These are phyloP conservation scores for Phytopythium oedochilum DNA, from an alignment of 352 stramenopile species.

Conservation along the genomic window DNA sequence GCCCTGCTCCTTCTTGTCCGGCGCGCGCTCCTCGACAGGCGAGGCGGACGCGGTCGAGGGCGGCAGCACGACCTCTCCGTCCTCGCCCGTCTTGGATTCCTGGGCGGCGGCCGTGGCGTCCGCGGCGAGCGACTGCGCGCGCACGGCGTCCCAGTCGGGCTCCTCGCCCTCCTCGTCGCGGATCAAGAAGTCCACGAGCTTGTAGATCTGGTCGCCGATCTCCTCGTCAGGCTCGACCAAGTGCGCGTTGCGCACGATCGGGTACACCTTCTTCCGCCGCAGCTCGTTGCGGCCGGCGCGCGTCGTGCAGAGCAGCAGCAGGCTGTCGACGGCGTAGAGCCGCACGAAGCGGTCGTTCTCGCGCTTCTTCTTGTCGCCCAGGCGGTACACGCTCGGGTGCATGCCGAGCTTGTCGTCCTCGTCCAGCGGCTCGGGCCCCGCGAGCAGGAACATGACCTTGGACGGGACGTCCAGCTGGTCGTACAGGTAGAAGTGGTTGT, in stretches of 20 bases:
- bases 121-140: slow-evolving; percentile 53
- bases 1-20: slow-evolving; percentile 8
- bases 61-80: slow-evolving; percentile 14
- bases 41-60: slow-evolving; percentile 6
- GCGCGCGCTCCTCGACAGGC: not conserved
- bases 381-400: slow-evolving; percentile 69
- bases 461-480: slow-evolving; percentile 78
- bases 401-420: slow-evolving; percentile 78
- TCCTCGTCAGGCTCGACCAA: slow-evolving; percentile 77
- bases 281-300: slow-evolving; percentile 73
- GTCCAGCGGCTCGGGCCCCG: slow-evolving; percentile 69
- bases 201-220: slow-evolving; percentile 86
- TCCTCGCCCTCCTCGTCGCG: slow-evolving; percentile 84
- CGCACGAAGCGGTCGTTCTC: slow-evolving; percentile 73
- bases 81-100: slow-evolving; percentile 28
- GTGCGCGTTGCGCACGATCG: slow-evolving; percentile 80
- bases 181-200: slow-evolving; percentile 86
- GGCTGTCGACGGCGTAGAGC: slow-evolving; percentile 60
- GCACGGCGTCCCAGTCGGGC: slow-evolving; percentile 77
- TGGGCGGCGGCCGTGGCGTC: slow-evolving; percentile 35
- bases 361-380: slow-evolving; percentile 80
- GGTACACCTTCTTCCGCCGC: slow-evolving; percentile 84
- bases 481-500: slow-evolving; percentile 88
- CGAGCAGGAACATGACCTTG: slow-evolving; percentile 74
- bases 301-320: slow-evolving; percentile 77